Conservation (phyloP, 805 yeast species). For the Kluyveromyces starmeri region DNA sequence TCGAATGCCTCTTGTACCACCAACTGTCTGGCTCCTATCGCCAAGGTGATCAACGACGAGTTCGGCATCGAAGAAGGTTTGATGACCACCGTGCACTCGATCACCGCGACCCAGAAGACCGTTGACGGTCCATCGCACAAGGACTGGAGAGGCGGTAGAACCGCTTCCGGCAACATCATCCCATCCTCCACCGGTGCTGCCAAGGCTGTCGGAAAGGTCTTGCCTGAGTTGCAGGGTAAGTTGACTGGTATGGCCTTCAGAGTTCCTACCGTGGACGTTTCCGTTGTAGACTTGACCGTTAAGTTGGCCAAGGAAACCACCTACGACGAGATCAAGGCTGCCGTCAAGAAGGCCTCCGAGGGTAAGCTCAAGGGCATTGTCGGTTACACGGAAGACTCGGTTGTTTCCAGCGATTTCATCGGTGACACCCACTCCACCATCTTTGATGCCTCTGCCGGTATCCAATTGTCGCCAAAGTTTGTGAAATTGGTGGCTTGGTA, state of each 20-base stretch:
- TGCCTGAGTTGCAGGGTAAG: conserved; percentile 63
- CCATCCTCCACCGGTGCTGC: conserved; percentile 75
- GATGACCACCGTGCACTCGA: conserved; percentile 67
- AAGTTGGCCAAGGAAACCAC: conserved; percentile 50
- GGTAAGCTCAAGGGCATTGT: conserved; percentile 52
- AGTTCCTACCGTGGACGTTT: conserved; percentile 66
- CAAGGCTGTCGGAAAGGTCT: conserved; percentile 67
- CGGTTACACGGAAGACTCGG: conserved; percentile 65
- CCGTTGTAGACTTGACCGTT: conserved; percentile 63
- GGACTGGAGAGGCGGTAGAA: conserved; percentile 78
- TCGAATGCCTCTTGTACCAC: conserved; percentile 71
- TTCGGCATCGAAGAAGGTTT: conserved; percentile 67
- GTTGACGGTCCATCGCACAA: conserved; percentile 72
- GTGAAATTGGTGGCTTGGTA: conserved; percentile 66
- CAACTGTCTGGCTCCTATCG: conserved; percentile 67
- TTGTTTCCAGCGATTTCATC: conserved; percentile 63
- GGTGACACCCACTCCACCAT: conserved; percentile 54
- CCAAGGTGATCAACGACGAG: conserved; percentile 55
- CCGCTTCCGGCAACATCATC: conserved; percentile 66
- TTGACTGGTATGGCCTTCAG: conserved; percentile 67
- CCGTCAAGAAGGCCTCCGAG: conserved; percentile 49
- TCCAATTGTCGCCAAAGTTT: conserved; percentile 60
- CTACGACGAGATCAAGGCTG: conserved; percentile 55
- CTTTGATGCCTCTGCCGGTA: conserved; percentile 64
- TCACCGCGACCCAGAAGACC: conserved; percentile 65